phyloP scores from a whole-genome alignment of 1,139 yeast species.

The Yamadazyma atmosphaerica region DNA sequence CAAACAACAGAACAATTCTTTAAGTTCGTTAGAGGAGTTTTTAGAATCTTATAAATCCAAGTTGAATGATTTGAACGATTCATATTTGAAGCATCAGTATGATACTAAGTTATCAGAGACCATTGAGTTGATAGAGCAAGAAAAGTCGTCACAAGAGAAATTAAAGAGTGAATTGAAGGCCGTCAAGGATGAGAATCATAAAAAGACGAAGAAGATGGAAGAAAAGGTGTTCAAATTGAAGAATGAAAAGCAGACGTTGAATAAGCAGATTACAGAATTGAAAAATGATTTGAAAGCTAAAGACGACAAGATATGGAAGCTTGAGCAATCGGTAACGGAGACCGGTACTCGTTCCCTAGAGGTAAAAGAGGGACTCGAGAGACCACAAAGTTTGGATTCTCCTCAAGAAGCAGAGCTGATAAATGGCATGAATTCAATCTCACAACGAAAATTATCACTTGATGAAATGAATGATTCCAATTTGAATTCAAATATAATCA shows the following conservation, averaged over 20 bases:
- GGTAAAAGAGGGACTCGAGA: no score
- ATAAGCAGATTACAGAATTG: slow-evolving; percentile 10
- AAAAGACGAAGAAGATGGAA: slow-evolving; percentile 20
- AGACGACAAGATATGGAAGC: not conserved
- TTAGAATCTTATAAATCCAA: slow-evolving; percentile 28
- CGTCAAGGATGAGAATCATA: slow-evolving; percentile 20
- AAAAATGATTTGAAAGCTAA: slow-evolving; percentile 3
- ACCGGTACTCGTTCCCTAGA: no score
- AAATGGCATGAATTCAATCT: no score
- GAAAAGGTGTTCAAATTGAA: slow-evolving; percentile 18
- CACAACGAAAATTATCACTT: not conserved
- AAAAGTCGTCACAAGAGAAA: slow-evolving; percentile 20
- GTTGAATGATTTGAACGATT: slow-evolving; percentile 30
- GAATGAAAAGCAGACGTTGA: slow-evolving; percentile 20
- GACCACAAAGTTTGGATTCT: no score
- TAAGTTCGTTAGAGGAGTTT: slow-evolving; percentile 32
- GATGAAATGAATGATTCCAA: not conserved
- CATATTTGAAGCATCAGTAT: slow-evolving; percentile 26
- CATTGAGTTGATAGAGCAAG: slow-evolving; percentile 22
- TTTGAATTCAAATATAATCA: not conserved
- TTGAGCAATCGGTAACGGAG: no score
- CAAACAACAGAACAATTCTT: slow-evolving; percentile 38
- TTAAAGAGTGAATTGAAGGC: slow-evolving; percentile 20
- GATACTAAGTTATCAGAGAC: slow-evolving; percentile 20
- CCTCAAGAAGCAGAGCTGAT: no score